Evolutionary conservation across 257 asterid genomes (phyloP).

Genomic region (Voacanga thouarsii): DNA sequence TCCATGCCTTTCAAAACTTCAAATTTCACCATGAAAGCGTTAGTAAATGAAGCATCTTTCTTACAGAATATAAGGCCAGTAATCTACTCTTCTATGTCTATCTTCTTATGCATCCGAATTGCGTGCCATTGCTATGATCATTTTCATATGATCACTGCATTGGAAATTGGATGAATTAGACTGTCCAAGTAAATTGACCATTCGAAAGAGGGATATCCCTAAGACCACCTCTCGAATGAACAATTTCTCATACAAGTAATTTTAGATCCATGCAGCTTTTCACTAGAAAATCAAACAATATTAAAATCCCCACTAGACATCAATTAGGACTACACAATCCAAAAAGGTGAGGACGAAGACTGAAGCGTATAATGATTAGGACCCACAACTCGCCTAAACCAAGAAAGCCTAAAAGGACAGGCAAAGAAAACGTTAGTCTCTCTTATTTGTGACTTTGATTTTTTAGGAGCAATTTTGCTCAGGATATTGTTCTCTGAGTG

Average conservation of each 20-base stretch:
- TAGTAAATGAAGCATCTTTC: conserved; percentile 18
- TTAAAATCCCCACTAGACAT: neutral
- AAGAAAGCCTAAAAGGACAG: neutral
- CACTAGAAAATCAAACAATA: neutral
- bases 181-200: neutral
- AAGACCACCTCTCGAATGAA: neutral
- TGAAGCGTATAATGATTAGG: neutral
- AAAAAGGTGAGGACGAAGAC: neutral
- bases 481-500: neutral
- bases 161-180: neutral
- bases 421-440: neutral
- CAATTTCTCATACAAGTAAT: neutral
- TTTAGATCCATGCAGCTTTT: neutral
- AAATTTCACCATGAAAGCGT: conserved; percentile 78
- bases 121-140: neutral
- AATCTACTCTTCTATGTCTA: neutral
- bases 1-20: conserved; percentile 38
- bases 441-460: conserved; percentile 1
- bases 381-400: neutral
- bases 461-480: neutral
- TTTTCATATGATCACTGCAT: neutral
- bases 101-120: neutral
- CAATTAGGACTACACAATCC: neutral
- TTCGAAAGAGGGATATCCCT: neutral
- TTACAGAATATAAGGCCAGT: neutral